A percentile compares a stretch with the other conserved stretches of the same genome.
These are phyloP conservation scores for Globisporangium perplexum DNA, from an alignment of 352 stramenopile genomes.

Conservation along the genomic window DNA sequence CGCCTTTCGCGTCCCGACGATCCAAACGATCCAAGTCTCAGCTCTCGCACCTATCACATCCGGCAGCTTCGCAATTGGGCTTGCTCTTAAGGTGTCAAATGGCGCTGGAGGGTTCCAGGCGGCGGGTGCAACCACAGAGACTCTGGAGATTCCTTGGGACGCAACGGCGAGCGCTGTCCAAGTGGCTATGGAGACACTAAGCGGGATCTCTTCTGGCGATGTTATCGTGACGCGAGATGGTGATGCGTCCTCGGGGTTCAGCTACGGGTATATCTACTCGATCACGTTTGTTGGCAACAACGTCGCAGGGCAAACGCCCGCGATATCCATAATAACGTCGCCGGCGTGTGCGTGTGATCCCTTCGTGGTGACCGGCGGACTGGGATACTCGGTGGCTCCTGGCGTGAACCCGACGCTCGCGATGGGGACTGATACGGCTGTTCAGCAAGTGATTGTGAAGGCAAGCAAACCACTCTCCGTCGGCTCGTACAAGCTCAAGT, in stretches of 20 bases:
- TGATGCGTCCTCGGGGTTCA: conserved; percentile 44
- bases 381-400: conserved; percentile 21
- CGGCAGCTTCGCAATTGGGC: conserved; percentile 45
- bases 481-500: conserved; percentile 53
- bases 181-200: conserved; percentile 23
- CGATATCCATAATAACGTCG: conserved; percentile 18
- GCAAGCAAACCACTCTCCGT: conserved; percentile 38
- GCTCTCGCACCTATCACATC: conserved; percentile 39
- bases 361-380: conserved; percentile 36
- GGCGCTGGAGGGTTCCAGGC: conserved; percentile 19
- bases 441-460: conserved; percentile 64
- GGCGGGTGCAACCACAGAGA: conserved; percentile 17
- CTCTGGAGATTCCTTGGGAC: conserved; percentile 32
- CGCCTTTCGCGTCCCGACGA: conserved; percentile 62
- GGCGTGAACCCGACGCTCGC: conserved; percentile 34
- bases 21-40: conserved; percentile 67
- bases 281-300: conserved; percentile 74
- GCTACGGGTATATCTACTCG: conserved; percentile 63
- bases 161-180: conserved; percentile 27
- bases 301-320: conserved; percentile 57
- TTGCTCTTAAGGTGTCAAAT: conserved; percentile 26
- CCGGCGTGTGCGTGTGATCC: conserved; percentile 19
- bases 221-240: conserved; percentile 73
- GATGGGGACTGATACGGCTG: conserved; percentile 68
- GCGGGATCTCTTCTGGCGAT: conserved; percentile 31